Percentiles rank a stretch among this genome's conserved stretches.
Evolutionary conservation across 805 yeast genomes (phyloP).

Genomic region (Maudiozyma turicensis): DNA sequence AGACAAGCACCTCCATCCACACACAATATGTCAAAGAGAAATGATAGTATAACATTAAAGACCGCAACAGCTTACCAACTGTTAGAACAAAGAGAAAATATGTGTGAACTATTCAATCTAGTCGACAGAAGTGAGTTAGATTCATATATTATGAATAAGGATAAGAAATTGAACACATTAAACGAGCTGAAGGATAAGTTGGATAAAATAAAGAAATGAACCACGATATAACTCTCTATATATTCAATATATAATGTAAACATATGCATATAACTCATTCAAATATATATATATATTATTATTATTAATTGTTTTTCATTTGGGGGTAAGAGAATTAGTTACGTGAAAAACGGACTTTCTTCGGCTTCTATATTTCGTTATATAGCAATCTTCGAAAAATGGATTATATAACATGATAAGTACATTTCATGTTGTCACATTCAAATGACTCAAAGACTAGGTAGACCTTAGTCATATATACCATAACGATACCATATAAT

Average conservation of each 20-base stretch:
- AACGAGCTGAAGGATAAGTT: slow-evolving; percentile 3
- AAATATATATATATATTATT: no score
- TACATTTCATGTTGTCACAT: no score
- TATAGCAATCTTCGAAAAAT: no score
- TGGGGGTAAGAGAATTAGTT: no score
- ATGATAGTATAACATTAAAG: slow-evolving; percentile 21
- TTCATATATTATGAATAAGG: slow-evolving; percentile 7
- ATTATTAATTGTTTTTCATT: no score
- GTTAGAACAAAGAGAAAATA: slow-evolving; percentile 20
- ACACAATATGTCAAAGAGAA: background rate
- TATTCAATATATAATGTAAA: no score
- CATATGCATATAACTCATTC: no score
- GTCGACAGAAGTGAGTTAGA: slow-evolving; percentile 16
- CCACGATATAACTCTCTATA: background rate
- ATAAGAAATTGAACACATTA: slow-evolving; percentile 13
- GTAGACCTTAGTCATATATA: background rate
- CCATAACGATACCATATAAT: background rate
- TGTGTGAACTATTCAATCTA: slow-evolving; percentile 24
- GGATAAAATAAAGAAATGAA: background rate
- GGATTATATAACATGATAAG: no score
- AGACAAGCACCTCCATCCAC: no score
- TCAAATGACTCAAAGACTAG: no score
- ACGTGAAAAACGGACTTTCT: no score
- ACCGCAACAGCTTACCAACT: slow-evolving; percentile 25
- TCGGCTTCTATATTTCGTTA: no score